Evolutionary conservation across 1,284 basidiomycete species (phyloP), one percentile per base, ranked within the genome.

Genomic region (Salmacisia buchloeana): DNA sequence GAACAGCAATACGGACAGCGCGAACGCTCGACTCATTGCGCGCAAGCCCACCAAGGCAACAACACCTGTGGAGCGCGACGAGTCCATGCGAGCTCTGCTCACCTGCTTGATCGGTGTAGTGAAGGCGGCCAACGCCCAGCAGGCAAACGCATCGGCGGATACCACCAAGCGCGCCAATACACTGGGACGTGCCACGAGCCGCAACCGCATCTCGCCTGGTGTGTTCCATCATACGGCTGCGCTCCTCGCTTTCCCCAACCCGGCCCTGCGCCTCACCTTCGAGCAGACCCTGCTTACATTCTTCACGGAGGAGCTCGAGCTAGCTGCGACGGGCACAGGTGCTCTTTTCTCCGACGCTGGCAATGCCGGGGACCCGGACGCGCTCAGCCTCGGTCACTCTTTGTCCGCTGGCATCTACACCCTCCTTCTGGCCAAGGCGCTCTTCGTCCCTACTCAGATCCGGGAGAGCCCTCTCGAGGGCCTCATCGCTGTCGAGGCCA

Each of bases 401-500:
- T 62, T 77, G 18, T 65, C 70, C 27, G 76, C 77, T 13, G 69
- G 72, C 1, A 68, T 66, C 29, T 71, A 73, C 68, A 69, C 71
- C 23, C 61, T 71, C 54, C 64, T 73, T 23, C 64, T 73, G 35
- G 65, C 67, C 64, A 69, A 67, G 13, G 79, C 74, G 15, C 80
- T 71, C 13, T 59, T 46, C 18, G 25, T 62, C 2, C 66, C 63
- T 43, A 31, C 29, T 27, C 59, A 66, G 31, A 57, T 68, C 21
- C 65, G 69, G 21, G 66, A 73, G 39, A 67, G 79, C 38, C 79
- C 77, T 46, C 66, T 81, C 46, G 82, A 82, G 41, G 78, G 80
- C 4, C 74, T 83, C 15, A 80, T 82, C 1, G 81, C 85, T 36
- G 82, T 76, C 33, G 73, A 85, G 46, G 85, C 87, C 39, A 68